Base-by-base conservation (phyloP, 352 stramenopile species). In the Pythium pyrilobum region DNA sequence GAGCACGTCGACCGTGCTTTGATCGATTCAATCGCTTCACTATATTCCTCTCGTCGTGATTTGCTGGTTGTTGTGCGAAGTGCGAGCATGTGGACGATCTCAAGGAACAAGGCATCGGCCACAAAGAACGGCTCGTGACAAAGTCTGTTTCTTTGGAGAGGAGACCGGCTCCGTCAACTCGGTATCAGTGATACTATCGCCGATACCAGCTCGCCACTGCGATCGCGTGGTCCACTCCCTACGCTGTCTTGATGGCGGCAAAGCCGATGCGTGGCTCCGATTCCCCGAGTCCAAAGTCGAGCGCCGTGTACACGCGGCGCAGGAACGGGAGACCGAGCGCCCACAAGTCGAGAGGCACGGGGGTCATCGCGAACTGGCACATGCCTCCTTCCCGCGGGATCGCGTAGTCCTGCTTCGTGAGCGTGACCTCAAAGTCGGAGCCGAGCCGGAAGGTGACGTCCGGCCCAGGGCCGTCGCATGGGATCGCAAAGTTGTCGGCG, bases 401-500 rank as follows among this genome's bases (percentile, higher is more conserved):
- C 8, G 46, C 27, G 31, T 63, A 57, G 32, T 63, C 47, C 11
- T 44, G 32, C 36, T 64, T 64, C 13, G 56, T 54, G 15, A 64
- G 25, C 4, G 49, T 59, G 41, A 59, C 43, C 3, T 36, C 9
- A 15, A 63, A 51, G n/a, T 25, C 34, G 2, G 25, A 34, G 18
- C 27, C 55, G 10, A 63, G 11, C 16, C 52, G 18, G 12, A 64
- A 44, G 5, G 21, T 51, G 20, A 64, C 43, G n/a, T 59, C 42
- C 7, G 56, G 56, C 2, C 56, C 56, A 8, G 38, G 15, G 2
- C 40, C 54, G 25, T 53, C 45, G 25, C 54, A 62, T 6, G 32
- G 45, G 32, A 62, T 18, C 21, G 37, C 43, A 15, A 32, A 32
- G 41, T 59, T 59, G 9, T 52, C 52, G 13, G 33, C 52, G 2